Conservation (phyloP, 345 rosid species). For the Balakata baccata region DNA sequence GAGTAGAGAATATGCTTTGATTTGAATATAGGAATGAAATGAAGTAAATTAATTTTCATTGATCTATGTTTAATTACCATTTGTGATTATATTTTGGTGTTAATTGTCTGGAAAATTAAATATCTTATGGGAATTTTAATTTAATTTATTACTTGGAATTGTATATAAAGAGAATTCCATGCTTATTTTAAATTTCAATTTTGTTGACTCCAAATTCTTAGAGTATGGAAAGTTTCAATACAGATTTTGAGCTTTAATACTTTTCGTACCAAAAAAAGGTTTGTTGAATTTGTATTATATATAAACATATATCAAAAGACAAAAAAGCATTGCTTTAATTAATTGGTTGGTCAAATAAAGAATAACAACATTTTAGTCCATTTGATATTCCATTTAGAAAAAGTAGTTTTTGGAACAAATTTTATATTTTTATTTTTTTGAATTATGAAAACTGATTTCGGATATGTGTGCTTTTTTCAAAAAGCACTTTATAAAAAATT, state of each 20-base stretch:
- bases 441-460: too few species aligned
- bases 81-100: conserved; percentile 23
- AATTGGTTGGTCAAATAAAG: neutral
- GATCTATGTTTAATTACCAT: conserved; percentile 13
- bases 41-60: conserved; percentile 28
- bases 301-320: neutral
- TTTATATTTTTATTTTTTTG: too few species aligned
- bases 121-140: neutral
- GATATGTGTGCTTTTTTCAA: too few species aligned
- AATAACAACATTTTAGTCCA: too few species aligned
- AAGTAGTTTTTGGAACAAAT: too few species aligned
- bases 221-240: neutral
- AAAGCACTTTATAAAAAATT: too few species aligned
- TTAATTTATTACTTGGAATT: neutral
- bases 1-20: conserved; percentile 18
- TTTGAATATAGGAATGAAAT: conserved; percentile 22
- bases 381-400: too few species aligned
- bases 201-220: neutral
- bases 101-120: conserved; percentile 1
- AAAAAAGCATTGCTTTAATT: neutral
- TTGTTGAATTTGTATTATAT: neutral
- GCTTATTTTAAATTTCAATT: neutral
- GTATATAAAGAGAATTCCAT: neutral
- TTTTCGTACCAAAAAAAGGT: neutral
- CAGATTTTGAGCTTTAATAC: neutral